phyloP scores from a whole-genome alignment of 1,284 basidiomycete genomes.

The Leccinum fallax region DNA sequence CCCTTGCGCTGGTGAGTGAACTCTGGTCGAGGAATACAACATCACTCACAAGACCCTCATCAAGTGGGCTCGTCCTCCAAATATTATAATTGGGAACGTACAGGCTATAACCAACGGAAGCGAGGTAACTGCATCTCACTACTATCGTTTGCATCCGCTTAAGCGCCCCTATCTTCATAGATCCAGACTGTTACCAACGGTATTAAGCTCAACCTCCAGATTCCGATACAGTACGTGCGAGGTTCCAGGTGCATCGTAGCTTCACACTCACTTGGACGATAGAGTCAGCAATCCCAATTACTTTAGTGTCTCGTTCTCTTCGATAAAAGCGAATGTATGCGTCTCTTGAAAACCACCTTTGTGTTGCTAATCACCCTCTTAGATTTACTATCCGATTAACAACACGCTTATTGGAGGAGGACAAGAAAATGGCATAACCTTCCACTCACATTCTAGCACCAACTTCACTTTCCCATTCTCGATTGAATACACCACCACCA shows the following conservation, averaged over 20 bases:
- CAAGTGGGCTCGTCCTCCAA: conserved; percentile 82
- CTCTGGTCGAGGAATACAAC: neutral
- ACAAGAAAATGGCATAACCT: conserved; percentile 58
- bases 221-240: conserved; percentile 64
- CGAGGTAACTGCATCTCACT: conserved; percentile 41
- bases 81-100: conserved; percentile 64
- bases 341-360: neutral
- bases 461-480: conserved; percentile 84
- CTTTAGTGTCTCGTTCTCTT: conserved; percentile 73
- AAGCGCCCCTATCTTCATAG: conserved; percentile 33
- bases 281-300: conserved; percentile 88
- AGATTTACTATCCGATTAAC: conserved; percentile 78
- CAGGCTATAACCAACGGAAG: conserved; percentile 42
- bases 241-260: conserved; percentile 3
- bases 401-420: conserved; percentile 69
- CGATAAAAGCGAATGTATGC: conserved; percentile 65
- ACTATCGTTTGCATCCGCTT: neutral
- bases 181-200: conserved; percentile 45
- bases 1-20: conserved; percentile 66
- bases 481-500: conserved; percentile 65
- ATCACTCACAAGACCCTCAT: conserved; percentile 14
- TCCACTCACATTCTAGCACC: conserved; percentile 65
- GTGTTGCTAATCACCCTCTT: conserved; percentile 9
- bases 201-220: conserved; percentile 62
- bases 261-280: conserved; percentile 16